Conservation (phyloP, 305 asterid genomes). For the Petunia hybrid region DNA sequence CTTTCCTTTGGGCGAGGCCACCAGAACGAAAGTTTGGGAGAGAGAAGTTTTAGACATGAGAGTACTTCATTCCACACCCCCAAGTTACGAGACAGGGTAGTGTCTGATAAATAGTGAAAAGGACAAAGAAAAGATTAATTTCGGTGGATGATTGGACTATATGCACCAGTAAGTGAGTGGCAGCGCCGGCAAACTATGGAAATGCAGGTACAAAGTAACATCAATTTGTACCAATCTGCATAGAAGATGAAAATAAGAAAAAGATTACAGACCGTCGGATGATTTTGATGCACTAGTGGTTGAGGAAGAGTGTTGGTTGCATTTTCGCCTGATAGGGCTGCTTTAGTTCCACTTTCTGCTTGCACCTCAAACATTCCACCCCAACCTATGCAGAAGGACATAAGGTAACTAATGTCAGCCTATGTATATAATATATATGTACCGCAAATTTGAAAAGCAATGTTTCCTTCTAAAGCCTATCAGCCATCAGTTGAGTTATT, state of each 20-base stretch:
- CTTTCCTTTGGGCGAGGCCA: neutral
- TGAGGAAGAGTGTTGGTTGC: conserved; percentile 52
- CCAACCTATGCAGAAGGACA: conserved; percentile 42
- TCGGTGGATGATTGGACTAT: neutral
- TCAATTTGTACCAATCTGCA: neutral
- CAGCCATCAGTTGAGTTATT: neutral
- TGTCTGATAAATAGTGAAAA: neutral
- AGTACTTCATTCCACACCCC: neutral
- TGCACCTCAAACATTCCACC: conserved; percentile 42
- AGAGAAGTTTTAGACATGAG: neutral
- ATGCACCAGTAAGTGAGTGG: neutral
- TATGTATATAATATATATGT: neutral
- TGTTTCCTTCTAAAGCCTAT: conserved; percentile 21
- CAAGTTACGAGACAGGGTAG: neutral
- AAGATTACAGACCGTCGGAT: conserved; percentile 54
- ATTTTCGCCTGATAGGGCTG: conserved; percentile 44
- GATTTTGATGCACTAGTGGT: conserved; percentile 52
- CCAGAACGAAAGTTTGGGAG: neutral
- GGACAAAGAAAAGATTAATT: conserved; percentile 3
- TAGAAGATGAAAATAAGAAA: neutral
- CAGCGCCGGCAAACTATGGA: neutral
- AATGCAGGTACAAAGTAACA: conserved; percentile 24
- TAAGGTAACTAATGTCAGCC: neutral
- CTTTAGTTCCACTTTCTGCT: conserved; percentile 43
- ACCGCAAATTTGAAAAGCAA: conserved; percentile 4